phyloP scores from a whole-genome alignment of 805 yeast species.

The Ogataea parapolymorpha region DNA sequence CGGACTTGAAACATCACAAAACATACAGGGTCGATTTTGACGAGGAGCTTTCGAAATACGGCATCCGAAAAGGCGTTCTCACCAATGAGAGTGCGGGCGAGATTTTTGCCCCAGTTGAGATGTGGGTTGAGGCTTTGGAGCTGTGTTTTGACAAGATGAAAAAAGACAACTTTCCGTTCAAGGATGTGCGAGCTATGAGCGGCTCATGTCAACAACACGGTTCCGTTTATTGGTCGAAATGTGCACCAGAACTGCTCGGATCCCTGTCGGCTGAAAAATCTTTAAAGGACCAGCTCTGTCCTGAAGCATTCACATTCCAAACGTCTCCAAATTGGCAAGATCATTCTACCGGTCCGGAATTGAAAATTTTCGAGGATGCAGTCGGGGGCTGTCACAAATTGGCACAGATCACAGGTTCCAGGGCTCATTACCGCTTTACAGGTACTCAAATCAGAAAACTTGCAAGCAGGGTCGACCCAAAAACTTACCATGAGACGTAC shows the following conservation, averaged over 20 bases:
- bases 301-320: slow-evolving; percentile 55
- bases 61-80: slow-evolving; percentile 71
- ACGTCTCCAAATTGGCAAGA: slow-evolving; percentile 94
- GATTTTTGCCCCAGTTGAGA: slow-evolving; percentile 75
- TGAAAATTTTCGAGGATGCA: slow-evolving; percentile 53
- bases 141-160: slow-evolving; percentile 52
- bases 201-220: slow-evolving; percentile 96
- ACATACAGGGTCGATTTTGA: slow-evolving; percentile 74
- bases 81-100: slow-evolving; percentile 51
- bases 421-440: slow-evolving; percentile 86
- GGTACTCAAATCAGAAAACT: slow-evolving; percentile 88
- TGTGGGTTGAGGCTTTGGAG: slow-evolving; percentile 88
- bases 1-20: slow-evolving; percentile 46
- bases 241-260: slow-evolving; percentile 41
- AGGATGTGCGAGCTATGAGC: slow-evolving; percentile 58
- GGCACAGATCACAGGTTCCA: slow-evolving; percentile 74
- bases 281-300: slow-evolving; percentile 46
- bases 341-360: slow-evolving; percentile 75
- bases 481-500: slow-evolving; percentile 51
- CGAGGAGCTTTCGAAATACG: slow-evolving; percentile 54
- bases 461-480: slow-evolving; percentile 48
- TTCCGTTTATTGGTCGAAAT: slow-evolving; percentile 71
- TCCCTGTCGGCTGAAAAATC: slow-evolving; percentile 32
- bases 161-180: slow-evolving; percentile 52
- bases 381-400: slow-evolving; percentile 59